Conservation (phyloP, 2,329 filamentous ascomycete genomes). For the Aspergillus sojae region DNA sequence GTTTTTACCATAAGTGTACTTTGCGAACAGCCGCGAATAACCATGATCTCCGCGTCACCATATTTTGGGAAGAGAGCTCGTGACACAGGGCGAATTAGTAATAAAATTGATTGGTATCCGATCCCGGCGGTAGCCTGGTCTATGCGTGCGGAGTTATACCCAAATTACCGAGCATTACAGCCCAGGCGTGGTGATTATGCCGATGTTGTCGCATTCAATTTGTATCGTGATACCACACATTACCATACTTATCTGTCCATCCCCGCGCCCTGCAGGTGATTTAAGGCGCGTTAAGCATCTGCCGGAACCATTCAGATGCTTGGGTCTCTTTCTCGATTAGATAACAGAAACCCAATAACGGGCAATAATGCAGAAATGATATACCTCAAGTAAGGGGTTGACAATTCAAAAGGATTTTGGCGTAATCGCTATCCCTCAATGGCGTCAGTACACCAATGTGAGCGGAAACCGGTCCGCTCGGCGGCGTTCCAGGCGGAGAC, state of each 20-base stretch:
- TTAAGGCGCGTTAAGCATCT: slow-evolving; percentile 16
- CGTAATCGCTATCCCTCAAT: not conserved
- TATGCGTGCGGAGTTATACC: slow-evolving; percentile 28
- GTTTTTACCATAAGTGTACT: not conserved
- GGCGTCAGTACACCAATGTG: not conserved
- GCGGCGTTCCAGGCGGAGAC: slow-evolving; percentile 4
- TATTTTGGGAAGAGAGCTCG: not conserved
- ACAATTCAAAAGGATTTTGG: not conserved
- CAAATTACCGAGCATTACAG: slow-evolving; percentile 8
- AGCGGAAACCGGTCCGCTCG: slow-evolving; percentile 5
- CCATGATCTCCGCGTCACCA: not conserved
- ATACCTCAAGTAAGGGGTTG: not conserved
- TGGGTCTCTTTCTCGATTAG: slow-evolving; percentile 18
- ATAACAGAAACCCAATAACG: slow-evolving; percentile 24
- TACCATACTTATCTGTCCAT: not conserved
- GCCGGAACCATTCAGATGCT: not conserved
- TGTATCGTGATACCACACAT: not conserved
- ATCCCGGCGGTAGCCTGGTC: slow-evolving; percentile 41
- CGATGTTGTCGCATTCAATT: not conserved
- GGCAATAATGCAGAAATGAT: not conserved
- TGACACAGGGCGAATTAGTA: not conserved
- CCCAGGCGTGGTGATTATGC: not conserved
- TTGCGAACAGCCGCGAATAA: not conserved
- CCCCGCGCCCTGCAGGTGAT: slow-evolving; percentile 28
- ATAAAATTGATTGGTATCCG: slow-evolving; percentile 19